phyloP scores from a whole-genome alignment of 176 grass and related monocot species.

The Dendrocalamus sinicus region DNA sequence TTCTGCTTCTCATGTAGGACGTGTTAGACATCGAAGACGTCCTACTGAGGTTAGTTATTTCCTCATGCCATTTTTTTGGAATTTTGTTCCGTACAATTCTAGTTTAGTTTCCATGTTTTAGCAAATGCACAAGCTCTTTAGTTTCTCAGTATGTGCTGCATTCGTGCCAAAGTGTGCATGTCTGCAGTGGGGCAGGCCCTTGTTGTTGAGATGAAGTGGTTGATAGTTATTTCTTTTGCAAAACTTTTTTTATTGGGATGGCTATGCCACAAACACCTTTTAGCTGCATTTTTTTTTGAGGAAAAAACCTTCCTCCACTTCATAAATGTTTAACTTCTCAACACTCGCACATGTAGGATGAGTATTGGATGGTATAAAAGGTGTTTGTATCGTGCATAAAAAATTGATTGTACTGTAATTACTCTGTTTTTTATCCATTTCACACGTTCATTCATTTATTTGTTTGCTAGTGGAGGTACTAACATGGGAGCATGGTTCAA shows the following conservation, averaged over 20 bases:
- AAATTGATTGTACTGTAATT: background rate
- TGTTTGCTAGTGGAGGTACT: background rate
- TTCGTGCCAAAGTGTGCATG: background rate
- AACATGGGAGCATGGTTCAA: background rate
- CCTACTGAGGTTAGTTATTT: conserved; percentile 53
- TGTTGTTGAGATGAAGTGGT: background rate
- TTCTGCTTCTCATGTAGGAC: conserved; percentile 52
- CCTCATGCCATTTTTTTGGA: background rate
- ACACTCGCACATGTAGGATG: background rate
- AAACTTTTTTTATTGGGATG: background rate
- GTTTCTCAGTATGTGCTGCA: background rate
- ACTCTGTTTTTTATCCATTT: conserved; percentile 3
- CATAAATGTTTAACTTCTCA: background rate
- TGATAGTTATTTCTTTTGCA: conserved; percentile 4
- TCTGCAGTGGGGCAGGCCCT: background rate
- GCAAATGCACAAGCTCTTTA: background rate
- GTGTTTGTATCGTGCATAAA: background rate
- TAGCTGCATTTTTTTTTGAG: background rate
- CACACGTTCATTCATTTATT: background rate
- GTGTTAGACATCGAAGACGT: conserved; percentile 59
- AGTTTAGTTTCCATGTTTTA: background rate
- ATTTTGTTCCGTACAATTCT: background rate
- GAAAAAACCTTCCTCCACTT: background rate
- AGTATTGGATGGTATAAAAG: too few relatives aligned
- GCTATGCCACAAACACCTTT: conserved; percentile 10